phyloP scores from a whole-genome alignment of 306 rosid species.

The Neltuma alba region DNA sequence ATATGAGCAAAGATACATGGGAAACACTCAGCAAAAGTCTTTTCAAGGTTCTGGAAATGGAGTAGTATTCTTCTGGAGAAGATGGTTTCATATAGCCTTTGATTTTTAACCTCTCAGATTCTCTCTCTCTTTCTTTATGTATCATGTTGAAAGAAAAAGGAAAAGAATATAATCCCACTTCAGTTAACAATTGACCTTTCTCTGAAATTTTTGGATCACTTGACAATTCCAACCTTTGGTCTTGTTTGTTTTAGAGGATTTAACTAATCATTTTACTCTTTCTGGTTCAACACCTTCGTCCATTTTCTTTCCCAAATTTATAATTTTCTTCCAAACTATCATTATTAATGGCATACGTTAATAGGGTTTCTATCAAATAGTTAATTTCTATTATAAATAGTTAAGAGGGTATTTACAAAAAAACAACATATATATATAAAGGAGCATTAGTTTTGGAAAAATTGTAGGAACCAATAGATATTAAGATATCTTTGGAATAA shows the following conservation, averaged over 20 bases:
- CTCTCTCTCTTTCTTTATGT: not conserved
- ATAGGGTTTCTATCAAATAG: not conserved
- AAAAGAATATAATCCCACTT: not conserved
- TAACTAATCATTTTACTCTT: too few relatives aligned
- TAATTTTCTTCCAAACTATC: not conserved
- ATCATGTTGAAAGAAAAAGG: slow-evolving; percentile 16
- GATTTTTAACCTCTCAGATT: not conserved
- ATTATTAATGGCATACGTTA: not conserved
- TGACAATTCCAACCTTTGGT: not conserved
- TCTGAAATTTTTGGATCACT: not conserved
- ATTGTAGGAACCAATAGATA: not conserved
- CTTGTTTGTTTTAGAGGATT: too few relatives aligned
- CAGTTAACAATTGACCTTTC: not conserved
- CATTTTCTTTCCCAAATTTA: not conserved
- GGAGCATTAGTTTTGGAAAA: not conserved
- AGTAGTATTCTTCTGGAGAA: not conserved
- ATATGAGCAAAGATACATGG: not conserved
- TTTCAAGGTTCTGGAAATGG: not conserved
- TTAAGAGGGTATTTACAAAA: not conserved
- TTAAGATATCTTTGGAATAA: not conserved
- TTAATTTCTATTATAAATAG: not conserved
- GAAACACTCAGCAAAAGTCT: not conserved
- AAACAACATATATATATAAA: not conserved
- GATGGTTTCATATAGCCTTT: not conserved
- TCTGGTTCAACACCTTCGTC: too few relatives aligned